phyloP scores from a whole-genome alignment of 2,329 filamentous ascomycete species.

The Sporothrix variecibatus region DNA sequence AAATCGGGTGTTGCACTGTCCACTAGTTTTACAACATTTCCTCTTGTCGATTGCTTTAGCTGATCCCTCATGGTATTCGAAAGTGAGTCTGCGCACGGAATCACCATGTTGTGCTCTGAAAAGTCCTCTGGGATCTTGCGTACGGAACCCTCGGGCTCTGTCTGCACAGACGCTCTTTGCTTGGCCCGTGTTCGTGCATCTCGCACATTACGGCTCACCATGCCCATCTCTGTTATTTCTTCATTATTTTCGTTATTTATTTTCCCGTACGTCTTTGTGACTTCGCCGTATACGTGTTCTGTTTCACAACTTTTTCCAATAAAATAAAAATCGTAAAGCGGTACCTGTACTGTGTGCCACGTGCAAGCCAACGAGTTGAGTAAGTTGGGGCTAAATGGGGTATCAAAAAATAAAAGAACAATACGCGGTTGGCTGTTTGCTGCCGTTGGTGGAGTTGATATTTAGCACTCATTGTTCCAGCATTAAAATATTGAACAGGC shows the following conservation, averaged over 20 bases:
- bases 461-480: neutral
- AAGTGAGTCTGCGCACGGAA: neutral
- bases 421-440: neutral
- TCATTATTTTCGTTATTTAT: neutral
- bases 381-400: neutral
- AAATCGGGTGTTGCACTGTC: neutral
- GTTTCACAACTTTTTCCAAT: constrained; percentile 17
- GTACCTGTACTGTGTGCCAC: constrained; percentile 21
- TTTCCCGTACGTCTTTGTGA: neutral
- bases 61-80: neutral
- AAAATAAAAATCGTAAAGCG: constrained; percentile 18
- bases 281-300: constrained; percentile 11
- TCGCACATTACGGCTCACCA: neutral
- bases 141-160: neutral
- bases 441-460: neutral
- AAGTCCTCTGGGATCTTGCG: neutral
- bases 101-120: constrained; percentile 1
- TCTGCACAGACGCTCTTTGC: neutral
- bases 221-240: neutral
- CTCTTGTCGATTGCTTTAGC: neutral
- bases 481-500: neutral
- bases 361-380: neutral
- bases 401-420: neutral
- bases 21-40: neutral
- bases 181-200: neutral